These are phyloP conservation scores for Penicillium pancosmium DNA, from an alignment of 495 filamentous ascomycete genomes.

Conservation along the genomic window DNA sequence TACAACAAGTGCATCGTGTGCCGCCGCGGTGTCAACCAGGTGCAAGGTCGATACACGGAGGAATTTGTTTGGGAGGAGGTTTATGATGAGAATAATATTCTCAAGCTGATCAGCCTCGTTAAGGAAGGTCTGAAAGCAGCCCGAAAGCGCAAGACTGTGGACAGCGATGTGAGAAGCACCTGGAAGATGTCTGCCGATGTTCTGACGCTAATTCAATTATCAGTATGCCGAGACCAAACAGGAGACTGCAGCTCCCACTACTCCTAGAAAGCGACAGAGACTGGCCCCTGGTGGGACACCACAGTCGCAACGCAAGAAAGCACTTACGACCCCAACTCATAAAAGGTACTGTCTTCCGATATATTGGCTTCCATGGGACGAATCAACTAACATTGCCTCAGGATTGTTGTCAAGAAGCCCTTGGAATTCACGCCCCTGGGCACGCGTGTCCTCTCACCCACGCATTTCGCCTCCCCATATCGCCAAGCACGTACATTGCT, in stretches of 20 bases:
- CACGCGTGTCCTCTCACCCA: conserved; percentile 79
- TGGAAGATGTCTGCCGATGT: neutral
- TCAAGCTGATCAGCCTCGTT: conserved; percentile 63
- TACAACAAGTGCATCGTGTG: conserved; percentile 91
- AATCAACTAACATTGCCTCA: neutral
- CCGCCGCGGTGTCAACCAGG: conserved; percentile 81
- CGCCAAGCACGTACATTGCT: conserved; percentile 85
- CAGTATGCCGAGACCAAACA: conserved; percentile 47
- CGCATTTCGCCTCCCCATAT: conserved; percentile 80
- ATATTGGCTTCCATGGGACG: neutral
- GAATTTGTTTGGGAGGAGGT: conserved; percentile 92
- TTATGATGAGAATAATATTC: conserved; percentile 68
- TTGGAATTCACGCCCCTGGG: conserved; percentile 94
- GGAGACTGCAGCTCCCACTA: conserved; percentile 53
- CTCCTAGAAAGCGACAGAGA: conserved; percentile 63
- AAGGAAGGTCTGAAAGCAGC: conserved; percentile 64
- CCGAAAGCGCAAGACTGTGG: conserved; percentile 46
- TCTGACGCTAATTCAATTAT: conserved; percentile 14
- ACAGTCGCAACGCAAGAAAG: conserved; percentile 55
- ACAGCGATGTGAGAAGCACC: conserved; percentile 50
- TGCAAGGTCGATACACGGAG: conserved; percentile 87
- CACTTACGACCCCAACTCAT: conserved; percentile 69
- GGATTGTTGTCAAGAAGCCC: conserved; percentile 83
- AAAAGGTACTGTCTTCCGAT: conserved; percentile 50
- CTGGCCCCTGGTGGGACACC: conserved; percentile 58